Evolutionary conservation across 2,329 filamentous ascomycete species (phyloP), one percentile per base, ranked within the genome.

Genomic region (Aurifilum marmelostoma): DNA sequence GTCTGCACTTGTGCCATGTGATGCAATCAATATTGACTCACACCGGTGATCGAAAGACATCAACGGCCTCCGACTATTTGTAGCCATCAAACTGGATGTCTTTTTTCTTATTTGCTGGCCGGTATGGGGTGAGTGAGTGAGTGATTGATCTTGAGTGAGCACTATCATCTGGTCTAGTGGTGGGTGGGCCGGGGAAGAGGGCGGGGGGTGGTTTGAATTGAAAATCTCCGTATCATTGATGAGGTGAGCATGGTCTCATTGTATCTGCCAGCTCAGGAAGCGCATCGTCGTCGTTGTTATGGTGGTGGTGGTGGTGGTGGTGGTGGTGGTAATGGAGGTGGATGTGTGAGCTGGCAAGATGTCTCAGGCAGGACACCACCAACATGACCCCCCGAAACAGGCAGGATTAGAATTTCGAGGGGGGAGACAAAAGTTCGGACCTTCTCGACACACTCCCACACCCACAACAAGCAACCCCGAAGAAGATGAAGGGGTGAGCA

Each of bases 281-380:
- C n/a, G 43, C 18, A n/a, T n/a, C n/a, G n/a, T n/a, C n/a, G n/a
- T n/a, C n/a, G n/a, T n/a, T n/a, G n/a, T n/a, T n/a, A 21, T 47
- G 7, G 18, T 47, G 6, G 43, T 47, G 41, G 41, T 47, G 21
- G 21, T 47, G 21, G 43, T 47, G 7, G 18, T 47, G 6, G 43
- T 47, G 41, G 41, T 47, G 21, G 21, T 47, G 21, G 39, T 16
- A n/a, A n/a, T n/a, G n/a, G 63, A n/a, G 39, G 32, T 56, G 52
- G 54, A 32, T 24, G 27, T 59, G 61, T 70, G 69, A 27, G 66
- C 29, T 70, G 69, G 69, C 63, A 63, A 47, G 37, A 62, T 70
- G 69, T 70, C 69, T 70, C 63, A 65, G 63, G 29, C 63, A 63
- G 43, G 37, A 68, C 66, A 66, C 69, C 66, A 52, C 67, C 52